Base-by-base conservation (phyloP, 495 filamentous ascomycete genomes). In the Neurospora sublineolata region DNA sequence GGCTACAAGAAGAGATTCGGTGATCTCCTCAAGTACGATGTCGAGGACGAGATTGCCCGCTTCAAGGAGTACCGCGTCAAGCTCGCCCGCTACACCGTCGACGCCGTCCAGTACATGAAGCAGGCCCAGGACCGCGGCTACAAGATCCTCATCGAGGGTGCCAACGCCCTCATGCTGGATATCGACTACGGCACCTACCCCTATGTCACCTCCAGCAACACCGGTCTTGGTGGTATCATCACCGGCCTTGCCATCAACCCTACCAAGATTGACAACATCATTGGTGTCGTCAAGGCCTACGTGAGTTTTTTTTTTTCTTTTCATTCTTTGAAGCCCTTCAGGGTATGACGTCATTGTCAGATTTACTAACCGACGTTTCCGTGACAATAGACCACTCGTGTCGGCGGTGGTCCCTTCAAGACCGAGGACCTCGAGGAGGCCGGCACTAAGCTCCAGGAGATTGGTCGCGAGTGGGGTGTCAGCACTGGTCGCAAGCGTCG, bases 201-300 rank as follows among this genome's bases (percentile, higher is more conserved):
- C 71, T 94, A 87, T 75, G 94, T 96, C 70, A 97, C 94, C 36
- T 93, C 89, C 16, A 90, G 89, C 52, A 91, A 89, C 76, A 92
- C 89, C 70, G 88, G 88, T 33, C 83, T 93, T 16, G 93, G 91
- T 27, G 94, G 94, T 70, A 87, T 91, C 77, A 86, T 96, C 70
- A 89, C 90, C 69, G 93, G 92, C 14, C 85, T 95, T 14, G 83
- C 83, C 30, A 79, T 91, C 70, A 83, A 84, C 68, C 84, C 84
- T 42, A 79, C 77, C 72, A 84, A 84, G 67, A 82, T 90, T 46
- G 76, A 79, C 37, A 83, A 85, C 71, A 86, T 93, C 52, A 89
- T 96, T 76, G 93, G 94, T 67, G 94, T 98, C 10, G 89, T 95
- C 68, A 97, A 97, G 79, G 94, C 93, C 9, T 91, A 80, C 72